These are phyloP conservation scores for Schwanniomyces etchellsii DNA, from an alignment of 1,139 yeast genomes.

Conservation along the genomic window DNA sequence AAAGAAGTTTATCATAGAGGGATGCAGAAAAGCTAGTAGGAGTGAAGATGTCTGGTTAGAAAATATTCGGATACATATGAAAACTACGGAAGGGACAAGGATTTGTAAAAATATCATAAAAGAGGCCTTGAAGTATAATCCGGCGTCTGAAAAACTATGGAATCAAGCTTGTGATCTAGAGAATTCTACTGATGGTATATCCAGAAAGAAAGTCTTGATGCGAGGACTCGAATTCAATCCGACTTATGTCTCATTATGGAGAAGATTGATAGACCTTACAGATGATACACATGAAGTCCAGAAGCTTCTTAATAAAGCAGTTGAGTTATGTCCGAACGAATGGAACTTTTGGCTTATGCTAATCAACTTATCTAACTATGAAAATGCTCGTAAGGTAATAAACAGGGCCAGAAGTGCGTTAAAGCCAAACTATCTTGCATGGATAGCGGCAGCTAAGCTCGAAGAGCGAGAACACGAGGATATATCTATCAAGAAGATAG, in stretches of 20 bases:
- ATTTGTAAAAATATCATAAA: conserved; percentile 53
- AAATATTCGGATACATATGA: conserved; percentile 57
- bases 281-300: conserved; percentile 41
- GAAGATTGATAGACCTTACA: conserved; percentile 44
- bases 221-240: conserved; percentile 56
- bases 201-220: conserved; percentile 55
- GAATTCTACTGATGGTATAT: conserved; percentile 32
- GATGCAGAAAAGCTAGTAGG: conserved; percentile 63
- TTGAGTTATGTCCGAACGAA: conserved; percentile 61
- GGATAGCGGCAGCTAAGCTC: conserved; percentile 67
- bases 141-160: conserved; percentile 65
- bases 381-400: conserved; percentile 49
- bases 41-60: conserved; percentile 82
- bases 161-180: conserved; percentile 63
- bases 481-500: conserved; percentile 29
- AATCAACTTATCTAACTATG: conserved; percentile 39
- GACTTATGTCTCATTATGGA: conserved; percentile 45
- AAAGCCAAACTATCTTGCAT: conserved; percentile 48
- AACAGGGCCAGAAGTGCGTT: conserved; percentile 56
- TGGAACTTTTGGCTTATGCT: conserved; percentile 58
- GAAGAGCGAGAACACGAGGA: conserved; percentile 51
- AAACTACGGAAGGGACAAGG: conserved; percentile 33
- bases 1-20: conserved; percentile 56
- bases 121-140: conserved; percentile 57
- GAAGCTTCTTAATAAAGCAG: conserved; percentile 59